Conservation (phyloP, 2,329 filamentous ascomycete species). For the Clonostachys solani region DNA sequence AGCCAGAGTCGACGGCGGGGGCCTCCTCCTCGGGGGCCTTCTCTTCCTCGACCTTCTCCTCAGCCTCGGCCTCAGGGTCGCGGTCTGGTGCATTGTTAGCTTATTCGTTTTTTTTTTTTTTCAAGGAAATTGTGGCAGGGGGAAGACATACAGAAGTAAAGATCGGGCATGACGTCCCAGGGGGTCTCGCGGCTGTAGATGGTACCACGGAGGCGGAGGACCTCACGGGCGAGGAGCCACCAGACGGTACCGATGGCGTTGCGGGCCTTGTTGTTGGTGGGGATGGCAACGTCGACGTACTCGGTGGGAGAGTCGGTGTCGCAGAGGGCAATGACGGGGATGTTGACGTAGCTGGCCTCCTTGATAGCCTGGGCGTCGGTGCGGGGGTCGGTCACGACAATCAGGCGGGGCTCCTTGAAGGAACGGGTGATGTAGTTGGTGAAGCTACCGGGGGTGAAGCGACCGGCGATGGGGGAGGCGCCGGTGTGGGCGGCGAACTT, state of each 20-base stretch:
- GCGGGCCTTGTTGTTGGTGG: slow-evolving; percentile 99
- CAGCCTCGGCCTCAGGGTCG: slow-evolving; percentile 98
- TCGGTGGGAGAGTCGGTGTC: slow-evolving; percentile 99
- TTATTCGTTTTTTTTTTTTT: not conserved
- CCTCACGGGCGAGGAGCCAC: slow-evolving; percentile 99
- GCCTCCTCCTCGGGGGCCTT: slow-evolving; percentile 89
- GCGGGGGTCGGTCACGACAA: slow-evolving; percentile 98
- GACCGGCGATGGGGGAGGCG: slow-evolving; percentile 95
- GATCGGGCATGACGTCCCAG: slow-evolving; percentile 99
- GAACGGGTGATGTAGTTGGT: slow-evolving; percentile 99
- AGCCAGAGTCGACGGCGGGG: slow-evolving; percentile 73
- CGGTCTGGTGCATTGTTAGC: slow-evolving; percentile 57
- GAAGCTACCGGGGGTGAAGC: slow-evolving; percentile 99
- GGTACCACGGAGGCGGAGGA: slow-evolving; percentile 96
- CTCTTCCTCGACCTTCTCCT: slow-evolving; percentile 94
- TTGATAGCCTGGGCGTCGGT: slow-evolving; percentile 99
- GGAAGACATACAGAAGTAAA: slow-evolving; percentile 83
- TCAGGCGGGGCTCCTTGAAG: slow-evolving; percentile 99
- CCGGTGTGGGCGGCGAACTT: slow-evolving; percentile 99
- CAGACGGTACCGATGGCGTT: slow-evolving; percentile 97
- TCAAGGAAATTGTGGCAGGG: not conserved
- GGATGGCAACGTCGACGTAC: slow-evolving; percentile 99
- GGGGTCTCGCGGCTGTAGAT: slow-evolving; percentile 93
- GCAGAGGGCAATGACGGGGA: slow-evolving; percentile 97
- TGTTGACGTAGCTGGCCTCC: slow-evolving; percentile 99